Evolutionary conservation across 2,329 filamentous ascomycete species (phyloP).

Genomic region (Fusarium compactum): DNA sequence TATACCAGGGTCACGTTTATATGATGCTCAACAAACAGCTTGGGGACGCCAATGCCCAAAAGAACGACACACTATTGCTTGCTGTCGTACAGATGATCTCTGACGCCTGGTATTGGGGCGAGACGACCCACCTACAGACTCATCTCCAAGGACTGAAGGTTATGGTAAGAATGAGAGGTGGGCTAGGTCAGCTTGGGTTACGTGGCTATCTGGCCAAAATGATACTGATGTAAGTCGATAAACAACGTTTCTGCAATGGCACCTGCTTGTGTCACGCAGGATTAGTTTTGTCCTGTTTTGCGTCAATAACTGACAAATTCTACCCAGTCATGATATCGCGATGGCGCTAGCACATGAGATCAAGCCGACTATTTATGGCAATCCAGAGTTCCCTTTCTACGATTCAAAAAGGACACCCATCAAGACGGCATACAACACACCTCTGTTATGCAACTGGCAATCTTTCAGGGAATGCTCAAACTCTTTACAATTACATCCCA

Average conservation of each 20-base stretch:
- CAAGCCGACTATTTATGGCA: constrained; percentile 56
- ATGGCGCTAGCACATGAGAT: constrained; percentile 63
- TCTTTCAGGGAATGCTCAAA: constrained; percentile 58
- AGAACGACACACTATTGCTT: constrained; percentile 60
- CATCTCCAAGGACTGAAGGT: constrained; percentile 62
- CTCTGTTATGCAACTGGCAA: constrained; percentile 58
- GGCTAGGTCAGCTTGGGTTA: constrained; percentile 59
- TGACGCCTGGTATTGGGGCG: constrained; percentile 68
- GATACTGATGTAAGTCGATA: constrained; percentile 58
- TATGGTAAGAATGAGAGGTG: constrained; percentile 62
- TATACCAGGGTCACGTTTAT: constrained; percentile 59
- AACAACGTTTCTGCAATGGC: background rate
- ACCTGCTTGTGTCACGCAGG: background rate
- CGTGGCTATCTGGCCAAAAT: constrained; percentile 62
- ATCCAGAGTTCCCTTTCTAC: constrained; percentile 56
- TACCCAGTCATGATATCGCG: constrained; percentile 58
- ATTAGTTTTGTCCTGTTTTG: background rate
- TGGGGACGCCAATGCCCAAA: constrained; percentile 50
- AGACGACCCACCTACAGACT: constrained; percentile 57
- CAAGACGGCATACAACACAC: constrained; percentile 61
- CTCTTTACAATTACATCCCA: constrained; percentile 58
- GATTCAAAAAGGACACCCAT: constrained; percentile 56
- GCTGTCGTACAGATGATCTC: constrained; percentile 63
- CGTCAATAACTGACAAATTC: constrained; percentile 27
- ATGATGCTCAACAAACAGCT: constrained; percentile 62